Evolutionary conservation across 345 rosid genomes (phyloP).

Genomic region (Draba incana): DNA sequence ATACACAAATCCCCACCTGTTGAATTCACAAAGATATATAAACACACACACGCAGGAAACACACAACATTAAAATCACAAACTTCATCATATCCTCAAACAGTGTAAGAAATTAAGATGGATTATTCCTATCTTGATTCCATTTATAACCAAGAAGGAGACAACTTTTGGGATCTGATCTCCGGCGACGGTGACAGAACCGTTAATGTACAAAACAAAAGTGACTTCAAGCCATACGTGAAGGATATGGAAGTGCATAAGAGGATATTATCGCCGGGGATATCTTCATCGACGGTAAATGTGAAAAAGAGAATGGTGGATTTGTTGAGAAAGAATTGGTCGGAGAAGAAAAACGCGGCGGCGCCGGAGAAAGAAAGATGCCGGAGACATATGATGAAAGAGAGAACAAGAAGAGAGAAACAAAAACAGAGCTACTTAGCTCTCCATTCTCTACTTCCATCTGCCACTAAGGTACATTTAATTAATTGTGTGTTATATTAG

Average conservation of each 20-base stretch:
- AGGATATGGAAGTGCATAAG: constrained; percentile 19
- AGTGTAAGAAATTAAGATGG: constrained; percentile 23
- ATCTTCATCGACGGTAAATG: constrained; percentile 34
- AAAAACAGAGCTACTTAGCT: constrained; percentile 55
- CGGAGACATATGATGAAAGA: constrained; percentile 66
- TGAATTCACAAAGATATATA: constrained; percentile 22
- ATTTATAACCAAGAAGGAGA: constrained; percentile 29
- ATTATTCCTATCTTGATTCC: constrained; percentile 32
- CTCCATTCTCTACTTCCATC: constrained; percentile 59
- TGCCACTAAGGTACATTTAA: constrained; percentile 65
- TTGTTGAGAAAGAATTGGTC: constrained; percentile 49
- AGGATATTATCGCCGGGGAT: background rate
- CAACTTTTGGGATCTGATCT: constrained; percentile 39
- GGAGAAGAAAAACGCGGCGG: constrained; percentile 17
- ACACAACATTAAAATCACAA: constrained; percentile 11
- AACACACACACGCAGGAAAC: background rate
- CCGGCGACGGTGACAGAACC: constrained; percentile 9
- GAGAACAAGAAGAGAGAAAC: constrained; percentile 69
- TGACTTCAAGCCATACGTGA: constrained; percentile 50
- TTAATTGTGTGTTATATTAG: background rate
- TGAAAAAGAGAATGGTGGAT: constrained; percentile 59
- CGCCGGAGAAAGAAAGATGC: constrained; percentile 44
- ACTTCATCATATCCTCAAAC: constrained; percentile 16
- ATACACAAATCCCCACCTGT: constrained; percentile 17
- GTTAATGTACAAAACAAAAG: constrained; percentile 37